Conservation (phyloP, 2,329 filamentous ascomycete species). For the Chrysoporthe cubensis region DNA sequence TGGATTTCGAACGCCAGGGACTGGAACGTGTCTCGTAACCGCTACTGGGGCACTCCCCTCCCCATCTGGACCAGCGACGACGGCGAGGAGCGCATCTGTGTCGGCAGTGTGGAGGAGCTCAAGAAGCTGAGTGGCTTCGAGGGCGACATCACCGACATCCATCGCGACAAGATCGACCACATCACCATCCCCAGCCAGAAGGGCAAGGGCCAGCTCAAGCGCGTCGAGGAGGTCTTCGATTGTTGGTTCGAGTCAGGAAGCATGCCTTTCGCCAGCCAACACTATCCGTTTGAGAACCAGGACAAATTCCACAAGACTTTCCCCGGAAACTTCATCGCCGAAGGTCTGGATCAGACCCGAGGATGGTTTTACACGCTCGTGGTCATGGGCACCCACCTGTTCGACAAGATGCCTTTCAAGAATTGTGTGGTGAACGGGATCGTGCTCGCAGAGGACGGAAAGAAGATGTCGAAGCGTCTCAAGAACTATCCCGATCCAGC, state of each 20-base stretch:
- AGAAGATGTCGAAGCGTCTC: slow-evolving; percentile 97
- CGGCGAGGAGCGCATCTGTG: slow-evolving; percentile 80
- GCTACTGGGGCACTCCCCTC: slow-evolving; percentile 94
- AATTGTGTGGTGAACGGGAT: slow-evolving; percentile 98
- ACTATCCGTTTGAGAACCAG: slow-evolving; percentile 90
- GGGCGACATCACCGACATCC: slow-evolving; percentile 82
- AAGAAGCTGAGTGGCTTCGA: slow-evolving; percentile 84
- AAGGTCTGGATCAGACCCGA: slow-evolving; percentile 82
- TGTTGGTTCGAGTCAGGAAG: slow-evolving; percentile 97
- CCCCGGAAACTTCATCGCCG: slow-evolving; percentile 92
- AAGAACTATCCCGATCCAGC: slow-evolving; percentile 94
- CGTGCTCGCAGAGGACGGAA: slow-evolving; percentile 90
- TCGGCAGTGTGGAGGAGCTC: slow-evolving; percentile 84
- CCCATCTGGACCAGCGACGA: slow-evolving; percentile 93
- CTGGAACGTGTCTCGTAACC: slow-evolving; percentile 93
- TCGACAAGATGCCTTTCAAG: slow-evolving; percentile 83
- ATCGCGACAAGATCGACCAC: slow-evolving; percentile 89
- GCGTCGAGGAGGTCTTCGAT: slow-evolving; percentile 89
- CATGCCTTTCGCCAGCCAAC: slow-evolving; percentile 90
- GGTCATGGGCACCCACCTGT: slow-evolving; percentile 86
- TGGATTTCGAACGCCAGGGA: slow-evolving; percentile 92
- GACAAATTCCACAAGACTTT: slow-evolving; percentile 80
- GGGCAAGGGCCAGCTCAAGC: slow-evolving; percentile 80
- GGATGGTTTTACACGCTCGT: slow-evolving; percentile 97
- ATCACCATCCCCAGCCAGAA: slow-evolving; percentile 92